Evolutionary conservation across 257 asterid genomes (phyloP).

Genomic region (Hygrophila difformis): DNA sequence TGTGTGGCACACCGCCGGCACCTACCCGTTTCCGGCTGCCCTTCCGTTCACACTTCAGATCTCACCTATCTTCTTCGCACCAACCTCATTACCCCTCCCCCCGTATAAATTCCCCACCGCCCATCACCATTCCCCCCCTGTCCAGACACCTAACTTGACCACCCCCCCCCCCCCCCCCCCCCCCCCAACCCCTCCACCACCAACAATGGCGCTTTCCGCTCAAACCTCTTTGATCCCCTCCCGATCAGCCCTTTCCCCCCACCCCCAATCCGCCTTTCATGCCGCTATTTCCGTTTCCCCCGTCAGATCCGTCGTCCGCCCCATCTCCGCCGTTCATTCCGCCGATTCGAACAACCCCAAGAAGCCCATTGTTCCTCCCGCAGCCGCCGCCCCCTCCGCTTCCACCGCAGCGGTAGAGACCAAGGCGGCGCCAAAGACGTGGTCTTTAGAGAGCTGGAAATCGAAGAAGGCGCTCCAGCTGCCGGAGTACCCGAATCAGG

Average conservation of each 20-base stretch:
- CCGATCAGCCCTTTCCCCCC: constrained; percentile 7
- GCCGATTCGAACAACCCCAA: constrained; percentile 13
- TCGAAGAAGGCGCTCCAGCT: constrained; percentile 39
- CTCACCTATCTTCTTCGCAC: too few relatives aligned
- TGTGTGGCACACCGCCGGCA: too few relatives aligned
- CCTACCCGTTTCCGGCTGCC: too few relatives aligned
- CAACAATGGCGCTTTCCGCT: constrained; percentile 29
- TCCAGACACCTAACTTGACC: constrained; percentile 16
- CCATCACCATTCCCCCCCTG: too few relatives aligned
- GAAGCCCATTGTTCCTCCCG: constrained; percentile 13
- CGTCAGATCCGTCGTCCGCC: constrained; percentile 19
- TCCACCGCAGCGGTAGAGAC: constrained; percentile 13
- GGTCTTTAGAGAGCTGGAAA: constrained; percentile 37
- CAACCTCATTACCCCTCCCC: too few relatives aligned
- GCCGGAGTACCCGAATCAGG: constrained; percentile 33
- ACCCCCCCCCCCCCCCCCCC: constrained; percentile 13
- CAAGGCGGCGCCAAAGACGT: constrained; percentile 16
- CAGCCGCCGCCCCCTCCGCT: constrained; percentile 14
- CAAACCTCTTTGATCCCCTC: constrained; percentile 22
- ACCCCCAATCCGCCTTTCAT: not conserved
- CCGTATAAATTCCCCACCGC: too few relatives aligned
- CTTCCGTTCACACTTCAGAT: too few relatives aligned
- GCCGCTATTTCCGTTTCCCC: constrained; percentile 9
- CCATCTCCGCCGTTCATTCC: constrained; percentile 24
- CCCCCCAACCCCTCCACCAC: not conserved